Evolutionary conservation across 306 rosid species (phyloP).

Genomic region (Ochetophila trinervis): DNA sequence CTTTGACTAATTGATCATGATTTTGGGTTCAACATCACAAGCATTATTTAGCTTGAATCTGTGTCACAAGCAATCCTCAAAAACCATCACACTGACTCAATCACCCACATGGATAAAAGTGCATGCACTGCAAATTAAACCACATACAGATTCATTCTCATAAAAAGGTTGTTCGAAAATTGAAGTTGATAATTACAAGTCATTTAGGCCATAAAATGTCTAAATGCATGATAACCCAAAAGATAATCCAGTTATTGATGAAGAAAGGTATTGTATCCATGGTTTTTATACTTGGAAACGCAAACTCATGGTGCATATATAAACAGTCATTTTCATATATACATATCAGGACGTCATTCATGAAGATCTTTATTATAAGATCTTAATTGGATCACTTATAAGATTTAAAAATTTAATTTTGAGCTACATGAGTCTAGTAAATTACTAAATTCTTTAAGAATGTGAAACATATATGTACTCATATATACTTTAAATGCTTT

Average conservation of each 20-base stretch:
- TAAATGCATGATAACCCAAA: not conserved
- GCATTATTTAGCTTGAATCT: not conserved
- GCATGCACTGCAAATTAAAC: too few relatives aligned
- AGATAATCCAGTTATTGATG: not conserved
- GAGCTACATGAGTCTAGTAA: too few relatives aligned
- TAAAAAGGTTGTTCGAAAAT: not conserved
- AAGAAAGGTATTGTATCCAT: too few relatives aligned
- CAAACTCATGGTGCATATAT: not conserved
- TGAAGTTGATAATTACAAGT: conserved; percentile 15
- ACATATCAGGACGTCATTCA: too few relatives aligned
- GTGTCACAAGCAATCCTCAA: conserved; percentile 16
- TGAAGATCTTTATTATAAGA: too few relatives aligned
- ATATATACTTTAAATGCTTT: too few relatives aligned
- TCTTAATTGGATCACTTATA: too few relatives aligned
- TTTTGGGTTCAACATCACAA: conserved; percentile 15
- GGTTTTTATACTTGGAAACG: not conserved
- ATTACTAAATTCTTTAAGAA: too few relatives aligned
- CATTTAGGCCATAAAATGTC: conserved; percentile 15
- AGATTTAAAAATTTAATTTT: too few relatives aligned
- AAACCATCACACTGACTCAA: not conserved
- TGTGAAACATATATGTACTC: too few relatives aligned
- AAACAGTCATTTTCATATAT: too few relatives aligned
- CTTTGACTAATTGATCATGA: conserved; percentile 24
- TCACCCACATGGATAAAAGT: conserved; percentile 10
- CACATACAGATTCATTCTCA: not conserved